phyloP scores from a whole-genome alignment of 208 protist species.

The Kentomonas sorsogonicus region DNA sequence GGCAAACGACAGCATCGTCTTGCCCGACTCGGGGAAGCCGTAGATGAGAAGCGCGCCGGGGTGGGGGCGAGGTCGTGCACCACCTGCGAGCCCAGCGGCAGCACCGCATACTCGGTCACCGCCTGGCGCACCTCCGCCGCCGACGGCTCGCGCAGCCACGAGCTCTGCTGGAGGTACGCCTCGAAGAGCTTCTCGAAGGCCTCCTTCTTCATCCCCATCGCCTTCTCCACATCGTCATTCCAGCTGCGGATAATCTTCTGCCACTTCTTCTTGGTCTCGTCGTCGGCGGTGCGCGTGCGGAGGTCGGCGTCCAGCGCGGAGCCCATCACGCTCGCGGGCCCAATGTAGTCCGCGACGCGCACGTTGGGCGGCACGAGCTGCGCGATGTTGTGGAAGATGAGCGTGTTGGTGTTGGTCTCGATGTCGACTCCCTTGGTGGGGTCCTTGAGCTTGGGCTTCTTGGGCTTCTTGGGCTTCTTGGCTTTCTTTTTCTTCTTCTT shows the following conservation, averaged over 20 bases:
- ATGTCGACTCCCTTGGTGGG: slow-evolving; percentile 79
- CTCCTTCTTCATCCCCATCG: slow-evolving; percentile 74
- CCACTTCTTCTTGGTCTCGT: slow-evolving; percentile 88
- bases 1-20: slow-evolving; percentile 85
- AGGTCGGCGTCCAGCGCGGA: slow-evolving; percentile 44
- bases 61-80: slow-evolving; percentile 80
- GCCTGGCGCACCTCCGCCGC: slow-evolving; percentile 72
- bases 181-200: slow-evolving; percentile 73
- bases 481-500: slow-evolving; percentile 44
- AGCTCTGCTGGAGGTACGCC: slow-evolving; percentile 46
- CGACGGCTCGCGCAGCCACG: slow-evolving; percentile 71
- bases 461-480: slow-evolving; percentile 67
- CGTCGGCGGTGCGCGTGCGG: slow-evolving; percentile 40
- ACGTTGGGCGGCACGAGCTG: slow-evolving; percentile 52
- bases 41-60: slow-evolving; percentile 75
- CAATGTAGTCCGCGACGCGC: slow-evolving; percentile 62
- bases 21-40: slow-evolving; percentile 82
- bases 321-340: slow-evolving; percentile 48
- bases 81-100: slow-evolving; percentile 87
- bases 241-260: slow-evolving; percentile 72
- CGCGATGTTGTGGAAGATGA: slow-evolving; percentile 80
- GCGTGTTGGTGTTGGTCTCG: slow-evolving; percentile 71
- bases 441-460: slow-evolving; percentile 82
- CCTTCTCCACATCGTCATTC: slow-evolving; percentile 59
- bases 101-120: slow-evolving; percentile 74